phyloP scores from a whole-genome alignment of 2,329 filamentous ascomycete genomes.

The Aureobasidium sp. region DNA sequence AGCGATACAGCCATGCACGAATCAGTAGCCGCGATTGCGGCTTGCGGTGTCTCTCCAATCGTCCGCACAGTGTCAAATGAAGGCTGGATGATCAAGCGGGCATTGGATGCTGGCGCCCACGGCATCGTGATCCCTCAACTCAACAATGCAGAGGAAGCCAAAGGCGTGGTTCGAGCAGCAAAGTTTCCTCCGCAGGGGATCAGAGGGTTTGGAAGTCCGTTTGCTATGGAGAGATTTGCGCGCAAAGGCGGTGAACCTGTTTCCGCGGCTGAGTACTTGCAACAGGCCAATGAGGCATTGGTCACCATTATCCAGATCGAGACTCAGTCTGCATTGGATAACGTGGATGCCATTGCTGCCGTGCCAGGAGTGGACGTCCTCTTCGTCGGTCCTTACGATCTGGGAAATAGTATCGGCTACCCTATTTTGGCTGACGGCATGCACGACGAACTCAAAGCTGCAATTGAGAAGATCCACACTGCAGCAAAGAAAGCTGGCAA shows the following conservation, averaged over 20 bases:
- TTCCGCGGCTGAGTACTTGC: constrained; percentile 41
- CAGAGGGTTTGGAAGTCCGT: constrained; percentile 52
- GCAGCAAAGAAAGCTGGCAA: constrained; percentile 49
- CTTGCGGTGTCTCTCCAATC: constrained; percentile 38
- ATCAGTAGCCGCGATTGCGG: constrained; percentile 44
- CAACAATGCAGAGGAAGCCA: constrained; percentile 47
- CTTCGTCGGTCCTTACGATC: constrained; percentile 49
- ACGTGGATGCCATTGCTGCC: constrained; percentile 44
- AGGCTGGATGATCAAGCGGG: constrained; percentile 56
- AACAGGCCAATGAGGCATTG: constrained; percentile 48
- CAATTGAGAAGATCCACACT: constrained; percentile 45
- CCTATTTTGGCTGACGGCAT: constrained; percentile 43
- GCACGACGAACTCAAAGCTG: constrained; percentile 44
- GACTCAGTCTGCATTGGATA: constrained; percentile 35
- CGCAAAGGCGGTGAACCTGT: constrained; percentile 22
- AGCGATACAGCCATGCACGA: constrained; percentile 50
- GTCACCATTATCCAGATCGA: constrained; percentile 46
- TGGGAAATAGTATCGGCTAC: constrained; percentile 52
- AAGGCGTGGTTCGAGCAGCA: constrained; percentile 43
- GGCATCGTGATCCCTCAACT: constrained; percentile 51
- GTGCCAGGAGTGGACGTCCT: constrained; percentile 48
- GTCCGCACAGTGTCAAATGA: constrained; percentile 50
- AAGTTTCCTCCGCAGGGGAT: constrained; percentile 51
- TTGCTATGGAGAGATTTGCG: constrained; percentile 35
- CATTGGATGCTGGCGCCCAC: constrained; percentile 54